Evolutionary conservation across 202 grass and related monocot species (phyloP).

Genomic region (Dendrocalamus latiflorus): DNA sequence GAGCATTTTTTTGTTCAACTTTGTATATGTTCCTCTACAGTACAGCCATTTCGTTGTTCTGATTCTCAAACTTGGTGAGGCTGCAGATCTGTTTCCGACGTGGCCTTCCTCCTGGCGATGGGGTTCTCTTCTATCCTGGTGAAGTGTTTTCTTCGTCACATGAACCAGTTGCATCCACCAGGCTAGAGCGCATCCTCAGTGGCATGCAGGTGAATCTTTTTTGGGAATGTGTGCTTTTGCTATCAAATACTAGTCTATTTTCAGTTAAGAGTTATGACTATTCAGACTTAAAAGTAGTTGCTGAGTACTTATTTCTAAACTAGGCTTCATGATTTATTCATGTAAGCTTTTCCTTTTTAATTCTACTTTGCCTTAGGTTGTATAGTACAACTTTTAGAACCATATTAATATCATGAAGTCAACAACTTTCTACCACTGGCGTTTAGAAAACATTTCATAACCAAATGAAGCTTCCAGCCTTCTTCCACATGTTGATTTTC

Average conservation of each 20-base stretch:
- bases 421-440: too few relatives aligned
- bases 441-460: too few relatives aligned
- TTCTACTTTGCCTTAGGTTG: background rate
- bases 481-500: background rate
- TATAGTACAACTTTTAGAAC: background rate
- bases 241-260: background rate
- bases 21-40: background rate
- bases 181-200: conserved; percentile 88
- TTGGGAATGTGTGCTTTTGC: background rate
- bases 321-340: background rate
- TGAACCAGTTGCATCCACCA: conserved; percentile 82
- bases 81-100: conserved; percentile 79
- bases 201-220: conserved; percentile 82
- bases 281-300: background rate
- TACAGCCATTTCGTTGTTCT: background rate
- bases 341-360: background rate
- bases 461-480: background rate
- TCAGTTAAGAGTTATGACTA: background rate
- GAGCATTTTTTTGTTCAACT: background rate
- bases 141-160: conserved; percentile 88
- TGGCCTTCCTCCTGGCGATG: conserved; percentile 91
- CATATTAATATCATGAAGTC: background rate
- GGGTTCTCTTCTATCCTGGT: conserved; percentile 91
- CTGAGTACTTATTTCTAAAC: background rate
- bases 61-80: conserved; percentile 4